Evolutionary conservation across 495 filamentous ascomycete genomes (phyloP), one percentile per base, ranked within the genome.

Genomic region (Daldinia vernicosa): DNA sequence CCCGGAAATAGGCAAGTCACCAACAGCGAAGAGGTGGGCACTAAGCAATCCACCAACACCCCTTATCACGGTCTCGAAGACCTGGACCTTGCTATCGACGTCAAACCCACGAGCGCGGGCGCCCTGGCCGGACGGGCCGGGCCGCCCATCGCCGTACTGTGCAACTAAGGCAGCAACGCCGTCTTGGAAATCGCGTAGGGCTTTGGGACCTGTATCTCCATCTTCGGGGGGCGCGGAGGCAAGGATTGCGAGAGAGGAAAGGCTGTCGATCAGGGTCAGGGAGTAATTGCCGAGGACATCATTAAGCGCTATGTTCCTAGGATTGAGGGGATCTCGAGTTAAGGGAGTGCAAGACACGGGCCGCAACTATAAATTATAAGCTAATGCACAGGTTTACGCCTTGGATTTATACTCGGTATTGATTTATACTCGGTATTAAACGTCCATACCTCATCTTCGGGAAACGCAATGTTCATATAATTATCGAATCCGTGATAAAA

Each of bases 401-500:
- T 24, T 47, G 19, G 9, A 22, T 22, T 47, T 47, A 24, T 24
- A 47, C 8, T 33, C 32, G 1, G 8, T 33, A 33, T 33, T 33
- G 11, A 9, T n/a, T 40, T n/a, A 12, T 15, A 40, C 0, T 3
- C 15, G 5, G 8, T 11, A 11, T 11, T 11, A 24, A 22, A 47
- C 3, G 8, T 22, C 2, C 83, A 66, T 80, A 87, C 88, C 86
- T 99, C 95, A 76, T 99, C 95, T 82, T 98, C 95, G 33, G 95
- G 95, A 75, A 98, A 99, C 56, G 96, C 96, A 75, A 95, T 86
- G 53, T 87, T 83, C 86, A 98, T 92, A 82, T 99, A 99, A 76
- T 94, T 97, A 75, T 96, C 90, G 83, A 90, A 99, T 61, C 95
- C 95, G 81, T 99, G 96, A 74, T 95, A 98, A 83, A 99, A 98